Conservation (phyloP, 495 filamentous ascomycete genomes). For the Antarctomyces pellizariae region DNA sequence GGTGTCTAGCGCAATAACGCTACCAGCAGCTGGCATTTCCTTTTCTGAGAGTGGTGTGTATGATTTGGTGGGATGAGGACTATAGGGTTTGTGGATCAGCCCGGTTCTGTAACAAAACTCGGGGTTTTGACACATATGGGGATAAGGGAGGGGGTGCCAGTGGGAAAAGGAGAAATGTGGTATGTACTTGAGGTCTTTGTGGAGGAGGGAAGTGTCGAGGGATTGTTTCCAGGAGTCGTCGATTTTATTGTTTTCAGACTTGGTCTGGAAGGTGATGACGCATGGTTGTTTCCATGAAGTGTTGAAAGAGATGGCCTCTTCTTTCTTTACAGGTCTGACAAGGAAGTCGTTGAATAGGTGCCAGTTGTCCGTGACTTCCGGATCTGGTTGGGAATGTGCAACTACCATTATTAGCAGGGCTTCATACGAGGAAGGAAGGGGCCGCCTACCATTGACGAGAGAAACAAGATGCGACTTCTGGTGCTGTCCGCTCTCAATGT, state of each 20-base stretch:
- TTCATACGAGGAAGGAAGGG: background rate
- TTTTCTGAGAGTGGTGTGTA: slow-evolving; percentile 34
- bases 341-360: slow-evolving; percentile 95
- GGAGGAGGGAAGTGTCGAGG: slow-evolving; percentile 65
- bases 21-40: slow-evolving; percentile 45
- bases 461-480: slow-evolving; percentile 83
- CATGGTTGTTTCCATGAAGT: slow-evolving; percentile 77
- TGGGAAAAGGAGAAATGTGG: slow-evolving; percentile 3
- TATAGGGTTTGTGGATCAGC: no score
- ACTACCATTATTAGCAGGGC: slow-evolving; percentile 28
- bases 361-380: slow-evolving; percentile 42
- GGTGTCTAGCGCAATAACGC: slow-evolving; percentile 72
- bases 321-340: slow-evolving; percentile 50
- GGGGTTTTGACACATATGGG: no score
- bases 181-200: slow-evolving; percentile 45
- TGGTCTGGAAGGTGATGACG: slow-evolving; percentile 65
- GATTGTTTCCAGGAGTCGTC: slow-evolving; percentile 69
- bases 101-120: no score
- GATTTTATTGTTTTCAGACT: slow-evolving; percentile 44
- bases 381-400: slow-evolving; percentile 35
- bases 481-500: slow-evolving; percentile 61
- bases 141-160: slow-evolving; percentile 3
- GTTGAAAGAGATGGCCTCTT: slow-evolving; percentile 75
- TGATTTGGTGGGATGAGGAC: no score
- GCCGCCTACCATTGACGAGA: slow-evolving; percentile 47